These are phyloP conservation scores for Ramaria sp. DNA, from an alignment of 768 basidiomycete genomes.

Conservation along the genomic window DNA sequence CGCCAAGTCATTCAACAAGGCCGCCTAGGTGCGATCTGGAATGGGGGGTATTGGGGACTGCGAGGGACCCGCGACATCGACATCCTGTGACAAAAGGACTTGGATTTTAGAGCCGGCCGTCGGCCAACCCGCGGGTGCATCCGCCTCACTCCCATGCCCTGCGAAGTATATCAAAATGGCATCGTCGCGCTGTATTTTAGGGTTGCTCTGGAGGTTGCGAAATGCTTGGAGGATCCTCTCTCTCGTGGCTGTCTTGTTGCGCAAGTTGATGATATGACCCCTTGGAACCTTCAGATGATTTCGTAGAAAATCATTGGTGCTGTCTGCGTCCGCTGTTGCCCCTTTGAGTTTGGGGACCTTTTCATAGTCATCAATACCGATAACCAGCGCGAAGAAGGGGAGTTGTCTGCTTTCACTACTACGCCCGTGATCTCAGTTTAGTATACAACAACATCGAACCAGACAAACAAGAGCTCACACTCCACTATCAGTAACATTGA, in stretches of 20 bases:
- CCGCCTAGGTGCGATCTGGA: conserved; percentile 33
- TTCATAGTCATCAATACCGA: conserved; percentile 33
- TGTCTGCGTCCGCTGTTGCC: conserved; percentile 31
- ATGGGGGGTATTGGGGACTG: conserved; percentile 22
- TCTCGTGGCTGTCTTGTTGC: conserved; percentile 28
- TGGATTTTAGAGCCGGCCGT: conserved; percentile 21
- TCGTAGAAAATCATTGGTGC: conserved; percentile 25
- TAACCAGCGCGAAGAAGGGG: conserved; percentile 28
- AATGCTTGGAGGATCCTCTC: conserved; percentile 24
- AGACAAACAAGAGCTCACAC: too few relatives aligned
- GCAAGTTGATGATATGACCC: conserved; percentile 27
- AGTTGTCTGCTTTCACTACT: neutral
- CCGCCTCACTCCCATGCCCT: conserved; percentile 31
- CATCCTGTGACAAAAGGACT: conserved; percentile 27
- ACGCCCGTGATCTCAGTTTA: too few relatives aligned
- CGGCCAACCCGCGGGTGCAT: conserved; percentile 22
- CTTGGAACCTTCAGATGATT: conserved; percentile 21
- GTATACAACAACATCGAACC: too few relatives aligned
- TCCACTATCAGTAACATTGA: too few relatives aligned
- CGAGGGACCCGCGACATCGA: conserved; percentile 10
- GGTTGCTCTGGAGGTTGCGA: conserved; percentile 9
- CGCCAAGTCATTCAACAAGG: conserved; percentile 28
- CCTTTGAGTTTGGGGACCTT: conserved; percentile 21
- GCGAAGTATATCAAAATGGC: conserved; percentile 34
- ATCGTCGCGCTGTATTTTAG: conserved; percentile 13